Conservation (phyloP, 805 yeast genomes). For the Starmerella roubikii region DNA sequence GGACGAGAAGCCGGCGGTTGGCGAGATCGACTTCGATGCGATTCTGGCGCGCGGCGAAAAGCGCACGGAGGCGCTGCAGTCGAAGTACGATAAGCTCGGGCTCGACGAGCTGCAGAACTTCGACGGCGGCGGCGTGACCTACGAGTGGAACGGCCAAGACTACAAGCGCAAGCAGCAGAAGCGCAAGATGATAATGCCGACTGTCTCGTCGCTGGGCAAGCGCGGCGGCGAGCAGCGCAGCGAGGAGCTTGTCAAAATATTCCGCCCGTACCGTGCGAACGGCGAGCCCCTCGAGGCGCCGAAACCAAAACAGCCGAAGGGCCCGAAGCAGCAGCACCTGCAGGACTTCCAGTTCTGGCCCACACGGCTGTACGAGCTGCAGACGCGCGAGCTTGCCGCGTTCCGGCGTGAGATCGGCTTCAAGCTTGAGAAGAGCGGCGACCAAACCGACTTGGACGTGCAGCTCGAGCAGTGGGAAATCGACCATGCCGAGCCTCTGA, state of each 20-base stretch:
- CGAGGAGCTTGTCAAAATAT: slow-evolving; percentile 16
- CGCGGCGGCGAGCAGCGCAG: slow-evolving; percentile 18
- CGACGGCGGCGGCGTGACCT: slow-evolving; percentile 67
- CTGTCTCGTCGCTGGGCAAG: slow-evolving; percentile 14
- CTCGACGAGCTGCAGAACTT: slow-evolving; percentile 88
- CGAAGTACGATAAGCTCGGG: slow-evolving; percentile 73
- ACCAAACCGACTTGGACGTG: slow-evolving; percentile 32
- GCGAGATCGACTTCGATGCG: slow-evolving; percentile 55
- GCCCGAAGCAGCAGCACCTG: slow-evolving; percentile 70
- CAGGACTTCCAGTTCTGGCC: slow-evolving; percentile 90
- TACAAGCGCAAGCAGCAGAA: slow-evolving; percentile 40
- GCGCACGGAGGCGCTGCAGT: slow-evolving; percentile 65
- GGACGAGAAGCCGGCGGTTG: neutral
- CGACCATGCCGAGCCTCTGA: slow-evolving; percentile 62
- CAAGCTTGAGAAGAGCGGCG: slow-evolving; percentile 41
- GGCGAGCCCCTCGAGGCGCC: neutral
- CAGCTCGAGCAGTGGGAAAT: slow-evolving; percentile 55
- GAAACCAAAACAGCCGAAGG: slow-evolving; percentile 46
- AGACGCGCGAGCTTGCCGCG: slow-evolving; percentile 69
- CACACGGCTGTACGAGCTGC: slow-evolving; percentile 54
- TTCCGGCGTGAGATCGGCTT: slow-evolving; percentile 55
- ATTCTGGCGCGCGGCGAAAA: slow-evolving; percentile 70
- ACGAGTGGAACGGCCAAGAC: slow-evolving; percentile 92
- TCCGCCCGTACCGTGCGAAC: slow-evolving; percentile 14
- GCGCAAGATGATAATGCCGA: slow-evolving; percentile 25